Conservation (phyloP, 352 stramenopile genomes). For the Globisporangium apiculatum region DNA sequence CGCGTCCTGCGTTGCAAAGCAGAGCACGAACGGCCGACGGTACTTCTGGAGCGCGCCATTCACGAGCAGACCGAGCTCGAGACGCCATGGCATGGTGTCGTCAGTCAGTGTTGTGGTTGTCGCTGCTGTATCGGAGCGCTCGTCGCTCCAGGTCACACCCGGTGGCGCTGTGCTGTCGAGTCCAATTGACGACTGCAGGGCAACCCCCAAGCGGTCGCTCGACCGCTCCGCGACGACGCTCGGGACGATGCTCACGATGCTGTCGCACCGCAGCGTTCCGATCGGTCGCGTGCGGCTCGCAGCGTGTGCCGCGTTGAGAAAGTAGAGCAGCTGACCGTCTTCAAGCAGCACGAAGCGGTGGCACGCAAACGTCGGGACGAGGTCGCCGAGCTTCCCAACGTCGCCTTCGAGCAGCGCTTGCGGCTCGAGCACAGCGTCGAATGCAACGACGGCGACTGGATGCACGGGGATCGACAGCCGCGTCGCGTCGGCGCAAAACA, state of each 20-base stretch:
- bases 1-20: slow-evolving; percentile 64
- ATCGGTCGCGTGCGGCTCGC: slow-evolving; percentile 62
- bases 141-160: slow-evolving; percentile 14
- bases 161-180: background rate
- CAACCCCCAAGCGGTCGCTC: slow-evolving; percentile 42
- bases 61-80: slow-evolving; percentile 66
- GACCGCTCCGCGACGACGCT: slow-evolving; percentile 49
- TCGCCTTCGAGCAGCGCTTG: slow-evolving; percentile 63
- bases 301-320: slow-evolving; percentile 44
- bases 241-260: slow-evolving; percentile 72
- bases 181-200: slow-evolving; percentile 14
- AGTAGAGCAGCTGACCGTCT: slow-evolving; percentile 81
- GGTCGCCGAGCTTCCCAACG: slow-evolving; percentile 70
- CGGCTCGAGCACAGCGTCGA: slow-evolving; percentile 57
- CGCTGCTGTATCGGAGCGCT: background rate
- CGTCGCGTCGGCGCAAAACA: slow-evolving; percentile 50
- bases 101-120: slow-evolving; percentile 19
- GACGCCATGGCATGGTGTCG: slow-evolving; percentile 64
- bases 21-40: slow-evolving; percentile 69
- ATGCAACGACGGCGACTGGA: slow-evolving; percentile 68
- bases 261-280: slow-evolving; percentile 70
- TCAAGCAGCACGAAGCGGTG: slow-evolving; percentile 73
- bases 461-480: slow-evolving; percentile 78
- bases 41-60: slow-evolving; percentile 55
- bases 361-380: slow-evolving; percentile 55